Percentiles rank a stretch among this genome's conserved stretches.
Conservation (phyloP, 2,329 filamentous ascomycete species). For the Monosporascus sp. region DNA sequence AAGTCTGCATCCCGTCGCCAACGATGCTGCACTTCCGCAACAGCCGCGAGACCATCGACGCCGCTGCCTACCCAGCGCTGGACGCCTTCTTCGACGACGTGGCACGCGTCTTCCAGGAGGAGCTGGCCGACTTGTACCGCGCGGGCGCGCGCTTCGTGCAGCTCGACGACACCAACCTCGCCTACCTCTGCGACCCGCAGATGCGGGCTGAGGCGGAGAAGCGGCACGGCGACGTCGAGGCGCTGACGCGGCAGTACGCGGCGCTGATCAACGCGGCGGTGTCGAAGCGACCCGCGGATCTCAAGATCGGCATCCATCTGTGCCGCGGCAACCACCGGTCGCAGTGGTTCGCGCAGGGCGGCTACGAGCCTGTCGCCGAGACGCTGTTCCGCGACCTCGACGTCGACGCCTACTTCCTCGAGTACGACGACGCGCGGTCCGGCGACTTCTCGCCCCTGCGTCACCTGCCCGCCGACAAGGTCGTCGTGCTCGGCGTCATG, state of each 20-base stretch:
- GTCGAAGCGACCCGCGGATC: slow-evolving; percentile 45
- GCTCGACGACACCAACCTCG: slow-evolving; percentile 56
- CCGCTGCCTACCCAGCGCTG: slow-evolving; percentile 47
- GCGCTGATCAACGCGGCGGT: slow-evolving; percentile 51
- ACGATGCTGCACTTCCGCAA: slow-evolving; percentile 60
- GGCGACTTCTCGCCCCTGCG: slow-evolving; percentile 52
- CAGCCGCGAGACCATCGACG: slow-evolving; percentile 47
- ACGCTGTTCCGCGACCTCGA: slow-evolving; percentile 52
- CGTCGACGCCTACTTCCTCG: slow-evolving; percentile 55
- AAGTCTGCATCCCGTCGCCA: slow-evolving; percentile 53
- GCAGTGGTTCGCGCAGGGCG: slow-evolving; percentile 54
- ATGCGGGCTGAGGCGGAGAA: slow-evolving; percentile 49
- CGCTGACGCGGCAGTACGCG: slow-evolving; percentile 47
- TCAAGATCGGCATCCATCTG: slow-evolving; percentile 53
- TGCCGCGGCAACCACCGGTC: slow-evolving; percentile 53
- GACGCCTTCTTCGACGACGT: slow-evolving; percentile 53
- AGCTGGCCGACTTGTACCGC: slow-evolving; percentile 44
- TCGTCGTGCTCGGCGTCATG: slow-evolving; percentile 52
- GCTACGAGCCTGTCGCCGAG: slow-evolving; percentile 54
- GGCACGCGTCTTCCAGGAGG: slow-evolving; percentile 50
- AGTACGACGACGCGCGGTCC: slow-evolving; percentile 52
- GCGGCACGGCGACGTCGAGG: slow-evolving; percentile 45
- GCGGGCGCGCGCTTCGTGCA: slow-evolving; percentile 53
- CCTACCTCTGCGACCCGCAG: slow-evolving; percentile 52
- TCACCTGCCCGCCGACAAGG: slow-evolving; percentile 49